Evolutionary conservation across 2,329 filamentous ascomycete genomes (phyloP).

Genomic region (Clathrospora elynae): DNA sequence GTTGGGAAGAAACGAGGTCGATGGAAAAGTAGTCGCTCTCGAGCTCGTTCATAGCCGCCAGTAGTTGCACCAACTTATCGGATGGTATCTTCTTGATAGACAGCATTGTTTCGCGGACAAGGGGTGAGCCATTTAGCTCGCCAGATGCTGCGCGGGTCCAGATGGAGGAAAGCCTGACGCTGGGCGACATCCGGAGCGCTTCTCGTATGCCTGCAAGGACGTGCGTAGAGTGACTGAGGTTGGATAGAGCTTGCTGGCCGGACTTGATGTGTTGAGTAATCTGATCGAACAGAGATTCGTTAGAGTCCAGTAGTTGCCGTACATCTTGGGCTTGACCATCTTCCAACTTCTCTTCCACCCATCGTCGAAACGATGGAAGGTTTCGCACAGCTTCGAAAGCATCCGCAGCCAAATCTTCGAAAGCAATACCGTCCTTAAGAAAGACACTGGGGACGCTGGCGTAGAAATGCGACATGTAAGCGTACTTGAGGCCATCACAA

Average conservation of each 20-base stretch:
- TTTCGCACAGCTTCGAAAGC: conserved; percentile 71
- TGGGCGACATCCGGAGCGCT: conserved; percentile 44
- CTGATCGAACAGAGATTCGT: conserved; percentile 59
- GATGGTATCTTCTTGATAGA: conserved; percentile 66
- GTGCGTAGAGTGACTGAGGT: conserved; percentile 48
- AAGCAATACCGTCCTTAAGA: conserved; percentile 48
- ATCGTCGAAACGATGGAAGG: conserved; percentile 66
- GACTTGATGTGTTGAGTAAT: conserved; percentile 43
- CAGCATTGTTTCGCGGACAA: conserved; percentile 61
- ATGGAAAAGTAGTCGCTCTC: conserved; percentile 26
- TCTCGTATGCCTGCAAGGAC: conserved; percentile 47
- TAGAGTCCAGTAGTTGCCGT: conserved; percentile 63
- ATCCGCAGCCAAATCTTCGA: conserved; percentile 58
- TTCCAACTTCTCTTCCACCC: conserved; percentile 50
- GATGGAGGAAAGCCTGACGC: conserved; percentile 52
- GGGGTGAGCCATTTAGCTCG: conserved; percentile 58
- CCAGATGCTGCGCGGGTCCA: conserved; percentile 67
- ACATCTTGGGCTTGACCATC: conserved; percentile 50
- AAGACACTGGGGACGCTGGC: conserved; percentile 75
- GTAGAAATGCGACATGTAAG: conserved; percentile 86
- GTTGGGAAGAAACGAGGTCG: conserved; percentile 25
- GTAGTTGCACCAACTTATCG: conserved; percentile 55
- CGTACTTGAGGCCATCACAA: conserved; percentile 72
- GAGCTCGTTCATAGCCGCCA: conserved; percentile 42
- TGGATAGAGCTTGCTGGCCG: conserved; percentile 49